A percentile compares a stretch with the other conserved stretches of the same genome.
phyloP scores from a whole-genome alignment of 805 yeast genomes.

The Myxozyma neotropica region DNA sequence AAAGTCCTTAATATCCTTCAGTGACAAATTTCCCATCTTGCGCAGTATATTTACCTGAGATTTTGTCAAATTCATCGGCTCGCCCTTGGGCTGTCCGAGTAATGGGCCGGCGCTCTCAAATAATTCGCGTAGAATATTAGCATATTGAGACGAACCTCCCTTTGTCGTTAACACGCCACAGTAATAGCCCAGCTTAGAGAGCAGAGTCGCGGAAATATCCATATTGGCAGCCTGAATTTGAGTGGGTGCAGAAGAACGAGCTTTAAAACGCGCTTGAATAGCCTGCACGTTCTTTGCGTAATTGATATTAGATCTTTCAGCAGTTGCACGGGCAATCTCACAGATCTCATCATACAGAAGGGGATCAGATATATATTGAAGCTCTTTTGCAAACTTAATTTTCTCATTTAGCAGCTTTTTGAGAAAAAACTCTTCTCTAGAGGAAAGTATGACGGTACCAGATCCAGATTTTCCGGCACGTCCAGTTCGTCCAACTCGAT shows the following conservation, averaged over 20 bases:
- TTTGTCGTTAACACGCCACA: neutral
- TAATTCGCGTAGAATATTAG: neutral
- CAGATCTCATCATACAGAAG: neutral
- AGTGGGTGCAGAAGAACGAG: neutral
- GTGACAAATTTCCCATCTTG: neutral
- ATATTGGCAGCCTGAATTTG: neutral
- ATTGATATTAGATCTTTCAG: neutral
- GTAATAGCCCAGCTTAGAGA: neutral
- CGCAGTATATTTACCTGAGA: neutral
- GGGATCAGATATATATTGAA: conserved; percentile 15
- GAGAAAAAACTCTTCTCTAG: conserved; percentile 60
- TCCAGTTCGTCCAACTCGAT: conserved; percentile 95
- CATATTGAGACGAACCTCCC: neutral
- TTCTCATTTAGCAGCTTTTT: conserved; percentile 47
- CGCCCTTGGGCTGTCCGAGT: neutral
- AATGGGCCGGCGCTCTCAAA: neutral
- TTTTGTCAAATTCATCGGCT: neutral
- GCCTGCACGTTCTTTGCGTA: neutral
- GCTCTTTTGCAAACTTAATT: conserved; percentile 8
- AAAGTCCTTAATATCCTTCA: neutral
- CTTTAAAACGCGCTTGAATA: neutral
- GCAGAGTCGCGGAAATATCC: neutral
- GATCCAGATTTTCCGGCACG: conserved; percentile 83
- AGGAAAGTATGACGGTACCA: conserved; percentile 62
- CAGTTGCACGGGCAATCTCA: neutral